These are phyloP conservation scores for Colletotrichum sp. DNA, from an alignment of 2,329 filamentous ascomycete genomes.

Conservation along the genomic window DNA sequence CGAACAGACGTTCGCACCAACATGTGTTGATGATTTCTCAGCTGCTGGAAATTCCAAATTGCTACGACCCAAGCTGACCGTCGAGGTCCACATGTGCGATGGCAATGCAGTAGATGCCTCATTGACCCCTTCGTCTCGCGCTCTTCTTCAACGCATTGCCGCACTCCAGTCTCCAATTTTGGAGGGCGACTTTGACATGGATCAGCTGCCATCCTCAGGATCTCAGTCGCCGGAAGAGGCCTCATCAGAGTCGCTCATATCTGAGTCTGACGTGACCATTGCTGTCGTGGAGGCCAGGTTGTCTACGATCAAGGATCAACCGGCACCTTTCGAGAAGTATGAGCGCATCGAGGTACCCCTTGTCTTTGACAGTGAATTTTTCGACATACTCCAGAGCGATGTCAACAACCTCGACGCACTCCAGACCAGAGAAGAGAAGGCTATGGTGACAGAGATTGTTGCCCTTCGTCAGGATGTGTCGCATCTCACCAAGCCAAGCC, in stretches of 20 bases:
- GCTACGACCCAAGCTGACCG: conserved; percentile 72
- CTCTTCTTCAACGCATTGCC: conserved; percentile 67
- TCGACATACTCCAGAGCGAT: conserved; percentile 75
- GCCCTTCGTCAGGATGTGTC: conserved; percentile 69
- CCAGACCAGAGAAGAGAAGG: conserved; percentile 68
- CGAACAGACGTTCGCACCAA: not conserved
- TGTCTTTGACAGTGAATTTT: conserved; percentile 80
- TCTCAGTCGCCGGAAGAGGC: not conserved
- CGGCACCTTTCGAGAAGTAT: not conserved
- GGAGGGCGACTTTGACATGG: conserved; percentile 18
- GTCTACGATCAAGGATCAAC: conserved; percentile 22
- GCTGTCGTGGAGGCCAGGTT: not conserved
- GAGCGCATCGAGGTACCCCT: conserved; percentile 74
- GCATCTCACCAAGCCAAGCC: conserved; percentile 67
- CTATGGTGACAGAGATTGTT: conserved; percentile 67
- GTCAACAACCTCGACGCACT: conserved; percentile 72
- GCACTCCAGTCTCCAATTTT: conserved; percentile 26
- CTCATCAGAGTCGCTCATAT: not conserved
- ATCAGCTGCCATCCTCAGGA: not conserved
- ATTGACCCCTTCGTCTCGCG: conserved; percentile 68
- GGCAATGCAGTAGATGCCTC: conserved; percentile 73
- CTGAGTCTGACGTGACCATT: not conserved
- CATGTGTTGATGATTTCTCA: conserved; percentile 19
- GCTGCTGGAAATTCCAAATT: conserved; percentile 43
- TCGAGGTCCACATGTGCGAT: conserved; percentile 70